A percentile compares a stretch with the other conserved stretches of the same genome.
Evolutionary conservation across 2,329 filamentous ascomycete genomes (phyloP).

Genomic region (Colletotrichum sp.): DNA sequence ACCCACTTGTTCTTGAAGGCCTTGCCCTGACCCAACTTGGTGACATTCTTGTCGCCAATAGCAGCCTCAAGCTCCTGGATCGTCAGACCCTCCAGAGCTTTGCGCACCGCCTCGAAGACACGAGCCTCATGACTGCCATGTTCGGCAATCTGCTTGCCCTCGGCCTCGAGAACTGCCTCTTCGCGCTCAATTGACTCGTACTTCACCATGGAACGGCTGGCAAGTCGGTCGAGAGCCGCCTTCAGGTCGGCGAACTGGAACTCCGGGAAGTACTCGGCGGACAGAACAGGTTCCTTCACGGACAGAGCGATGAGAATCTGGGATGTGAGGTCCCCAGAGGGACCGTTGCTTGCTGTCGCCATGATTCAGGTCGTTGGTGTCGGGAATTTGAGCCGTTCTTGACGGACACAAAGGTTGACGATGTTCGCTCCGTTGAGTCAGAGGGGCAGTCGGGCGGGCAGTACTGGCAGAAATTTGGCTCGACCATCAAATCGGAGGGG

Average conservation of each 20-base stretch:
- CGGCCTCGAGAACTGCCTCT: constrained; percentile 74
- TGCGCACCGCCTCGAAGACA: constrained; percentile 76
- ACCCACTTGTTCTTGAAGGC: constrained; percentile 86
- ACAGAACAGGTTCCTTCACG: constrained; percentile 67
- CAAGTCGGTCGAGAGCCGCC: constrained; percentile 84
- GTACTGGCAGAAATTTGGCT: constrained; percentile 17
- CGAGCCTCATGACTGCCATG: constrained; percentile 84
- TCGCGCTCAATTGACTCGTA: constrained; percentile 86
- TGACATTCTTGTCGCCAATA: constrained; percentile 74
- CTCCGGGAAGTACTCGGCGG: constrained; percentile 71
- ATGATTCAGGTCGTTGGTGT: constrained; percentile 34
- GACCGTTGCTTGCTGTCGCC: constrained; percentile 41
- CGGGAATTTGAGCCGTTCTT: background rate
- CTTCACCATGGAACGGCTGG: constrained; percentile 82
- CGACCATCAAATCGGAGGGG: constrained; percentile 14
- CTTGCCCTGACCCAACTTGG: constrained; percentile 90
- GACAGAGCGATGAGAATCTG: constrained; percentile 70
- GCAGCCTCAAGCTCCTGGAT: constrained; percentile 73
- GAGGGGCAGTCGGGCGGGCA: constrained; percentile 18
- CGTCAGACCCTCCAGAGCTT: constrained; percentile 79
- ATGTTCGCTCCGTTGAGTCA: constrained; percentile 17
- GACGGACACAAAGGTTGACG: constrained; percentile 1
- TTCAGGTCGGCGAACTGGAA: constrained; percentile 74
- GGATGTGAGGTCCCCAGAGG: constrained; percentile 62
- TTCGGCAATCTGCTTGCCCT: constrained; percentile 73